These are phyloP conservation scores for Sporothrix sp. DNA, from an alignment of 2,329 filamentous ascomycete genomes.

Conservation along the genomic window DNA sequence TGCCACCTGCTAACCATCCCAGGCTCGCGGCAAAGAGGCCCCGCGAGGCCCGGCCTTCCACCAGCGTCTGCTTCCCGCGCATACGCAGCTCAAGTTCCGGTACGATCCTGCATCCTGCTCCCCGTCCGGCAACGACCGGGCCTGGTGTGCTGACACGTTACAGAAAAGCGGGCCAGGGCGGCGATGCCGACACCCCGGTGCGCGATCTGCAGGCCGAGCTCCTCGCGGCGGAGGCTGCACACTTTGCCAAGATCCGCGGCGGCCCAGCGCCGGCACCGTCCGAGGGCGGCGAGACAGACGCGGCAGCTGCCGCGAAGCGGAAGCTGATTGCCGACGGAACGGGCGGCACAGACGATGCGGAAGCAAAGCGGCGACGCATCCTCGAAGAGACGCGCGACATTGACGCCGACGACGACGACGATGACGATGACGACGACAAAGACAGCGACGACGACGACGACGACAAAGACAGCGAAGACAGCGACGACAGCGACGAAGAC, in stretches of 20 bases:
- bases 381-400: conserved; percentile 81
- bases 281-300: conserved; percentile 32
- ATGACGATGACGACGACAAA: conserved; percentile 48
- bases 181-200: conserved; percentile 54
- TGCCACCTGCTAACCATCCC: conserved; percentile 1
- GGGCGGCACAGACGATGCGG: conserved; percentile 35
- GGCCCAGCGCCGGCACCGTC: conserved; percentile 30
- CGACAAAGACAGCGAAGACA: conserved; percentile 66
- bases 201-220: conserved; percentile 80
- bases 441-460: conserved; percentile 51
- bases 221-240: conserved; percentile 74
- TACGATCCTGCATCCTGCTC: conserved; percentile 30
- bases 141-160: background rate
- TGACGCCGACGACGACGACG: conserved; percentile 57
- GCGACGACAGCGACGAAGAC: conserved; percentile 52
- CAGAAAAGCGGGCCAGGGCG: conserved; percentile 80
- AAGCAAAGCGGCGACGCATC: conserved; percentile 76
- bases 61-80: conserved; percentile 85
- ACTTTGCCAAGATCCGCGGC: conserved; percentile 78
- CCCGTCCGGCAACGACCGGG: background rate
- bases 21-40: conserved; percentile 91
- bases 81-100: conserved; percentile 86
- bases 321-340: conserved; percentile 9
- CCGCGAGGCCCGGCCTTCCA: conserved; percentile 90
- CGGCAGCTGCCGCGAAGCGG: conserved; percentile 15